phyloP scores from a whole-genome alignment of 176 grass and related monocot genomes.

The Carex cristatella region DNA sequence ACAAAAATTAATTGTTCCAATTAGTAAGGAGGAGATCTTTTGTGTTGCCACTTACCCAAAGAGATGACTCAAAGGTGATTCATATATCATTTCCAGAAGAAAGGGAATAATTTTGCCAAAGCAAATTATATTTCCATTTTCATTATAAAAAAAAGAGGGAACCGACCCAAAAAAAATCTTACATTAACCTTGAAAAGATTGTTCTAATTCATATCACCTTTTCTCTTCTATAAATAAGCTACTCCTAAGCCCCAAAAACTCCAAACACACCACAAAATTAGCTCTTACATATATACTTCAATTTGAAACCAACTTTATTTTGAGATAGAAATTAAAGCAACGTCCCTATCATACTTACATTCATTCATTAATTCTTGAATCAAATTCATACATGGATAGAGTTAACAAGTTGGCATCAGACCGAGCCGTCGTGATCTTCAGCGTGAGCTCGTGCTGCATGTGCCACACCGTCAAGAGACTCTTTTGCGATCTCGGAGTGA shows the following conservation, averaged over 20 bases:
- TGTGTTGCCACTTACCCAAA: too few relatives aligned
- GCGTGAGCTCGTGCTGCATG: conserved; percentile 63
- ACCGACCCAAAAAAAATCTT: neutral
- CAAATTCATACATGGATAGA: conserved; percentile 19
- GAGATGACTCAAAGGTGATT: neutral
- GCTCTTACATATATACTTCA: neutral
- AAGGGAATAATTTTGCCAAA: neutral
- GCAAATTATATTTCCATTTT: neutral
- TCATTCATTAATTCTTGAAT: neutral
- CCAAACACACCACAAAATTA: neutral
- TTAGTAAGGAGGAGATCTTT: too few relatives aligned
- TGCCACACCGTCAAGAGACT: conserved; percentile 65
- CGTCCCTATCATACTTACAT: too few relatives aligned
- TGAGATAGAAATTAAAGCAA: too few relatives aligned
- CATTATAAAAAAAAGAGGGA: neutral
- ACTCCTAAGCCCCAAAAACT: neutral
- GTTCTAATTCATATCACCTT: conserved; percentile 4
- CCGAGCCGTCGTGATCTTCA: conserved; percentile 60
- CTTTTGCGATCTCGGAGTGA: conserved; percentile 47
- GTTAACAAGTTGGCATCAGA: conserved; percentile 46
- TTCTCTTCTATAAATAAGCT: neutral
- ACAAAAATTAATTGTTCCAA: too few relatives aligned
- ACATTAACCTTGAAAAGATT: neutral
- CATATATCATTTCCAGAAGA: neutral
- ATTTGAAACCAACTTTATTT: neutral